These are phyloP conservation scores for Rheum nobile DNA, from an alignment of 148 eudicot species.

Conservation along the genomic window DNA sequence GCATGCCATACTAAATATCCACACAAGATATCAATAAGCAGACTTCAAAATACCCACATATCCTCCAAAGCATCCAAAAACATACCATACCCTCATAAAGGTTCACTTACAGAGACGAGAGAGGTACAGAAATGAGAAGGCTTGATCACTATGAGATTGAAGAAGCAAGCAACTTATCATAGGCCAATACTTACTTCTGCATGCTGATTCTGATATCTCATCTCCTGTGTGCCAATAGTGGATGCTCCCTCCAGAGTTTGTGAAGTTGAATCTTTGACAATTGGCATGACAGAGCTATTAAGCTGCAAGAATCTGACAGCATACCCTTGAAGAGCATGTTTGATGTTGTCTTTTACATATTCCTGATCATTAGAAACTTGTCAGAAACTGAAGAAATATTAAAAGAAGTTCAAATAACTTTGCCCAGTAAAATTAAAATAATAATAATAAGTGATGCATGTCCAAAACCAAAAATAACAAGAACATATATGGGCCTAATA, in stretches of 20 bases:
- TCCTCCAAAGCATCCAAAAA: not conserved
- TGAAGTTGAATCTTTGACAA: constrained; percentile 32
- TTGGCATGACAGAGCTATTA: constrained; percentile 22
- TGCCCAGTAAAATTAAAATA: no score
- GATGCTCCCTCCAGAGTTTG: constrained; percentile 29
- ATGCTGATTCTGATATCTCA: constrained; percentile 52
- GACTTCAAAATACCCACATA: not conserved
- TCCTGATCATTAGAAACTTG: not conserved
- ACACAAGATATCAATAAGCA: not conserved
- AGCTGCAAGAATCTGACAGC: constrained; percentile 60
- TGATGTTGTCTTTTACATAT: constrained; percentile 19
- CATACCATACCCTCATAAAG: not conserved
- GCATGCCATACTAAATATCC: not conserved
- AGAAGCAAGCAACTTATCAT: not conserved
- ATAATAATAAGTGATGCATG: not conserved
- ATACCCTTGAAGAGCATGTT: constrained; percentile 40
- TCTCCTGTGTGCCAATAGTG: constrained; percentile 27
- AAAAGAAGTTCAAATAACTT: not conserved
- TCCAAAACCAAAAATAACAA: not conserved
- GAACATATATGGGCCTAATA: not conserved
- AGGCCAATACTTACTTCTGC: constrained; percentile 46
- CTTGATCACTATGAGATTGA: not conserved
- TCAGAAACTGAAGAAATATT: not conserved
- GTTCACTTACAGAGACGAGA: not conserved
- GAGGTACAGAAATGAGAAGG: not conserved